Base-by-base conservation (phyloP, 1,284 basidiomycete genomes). In the Microbotryum lychnidis-dioicae region DNA sequence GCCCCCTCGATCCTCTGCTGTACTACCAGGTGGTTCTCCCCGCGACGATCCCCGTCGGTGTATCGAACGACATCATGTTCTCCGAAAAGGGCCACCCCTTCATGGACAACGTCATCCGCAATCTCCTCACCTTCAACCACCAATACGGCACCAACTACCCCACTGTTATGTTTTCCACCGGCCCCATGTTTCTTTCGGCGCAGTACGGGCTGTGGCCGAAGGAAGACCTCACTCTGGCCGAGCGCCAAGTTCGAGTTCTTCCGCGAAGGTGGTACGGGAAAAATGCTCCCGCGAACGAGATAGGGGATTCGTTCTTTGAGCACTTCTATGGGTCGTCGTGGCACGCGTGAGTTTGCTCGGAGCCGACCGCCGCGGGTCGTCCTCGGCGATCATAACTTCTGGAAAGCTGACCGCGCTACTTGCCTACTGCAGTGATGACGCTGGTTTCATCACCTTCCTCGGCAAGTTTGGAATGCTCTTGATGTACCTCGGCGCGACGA, bases 81-180 rank as follows among this genome's bases (percentile, higher is more conserved):
- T 81, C 91, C 25, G 84, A 88, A 73, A 86, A 87, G 73, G 80
- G 80, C 0, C 91, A 94, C 69, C 87, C 90, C 1, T 92, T 98
- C 79, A 83, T 97, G 80, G 85, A 87, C 45, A 89, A 92, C 76
- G 87, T 91, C 55, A 94, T 97, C 70, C 87, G 94, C 77, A 91
- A 71, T 57, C 84, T 97, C 65, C 82, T 85, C 72, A 86, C 85
- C n/a, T 98, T 94, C 75, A 88, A 97, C 77, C 90, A 94, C 76
- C 83, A 84, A 58, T 97, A 90, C 84, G 75, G 96, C 57, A 83
- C 91, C 37, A 93, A 97, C 77, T 98, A 98, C 72, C 94, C 96
- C 37, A 98, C 94, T 44, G 94, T 98, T 78, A 98, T 98, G 94
- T 98, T 98, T 79, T 91, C 91, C 54, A 98, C 96, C 0, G 94